Evolutionary conservation across 768 basidiomycete species (phyloP), one percentile per base, ranked within the genome.

Genomic region (Mycena chlorophos): DNA sequence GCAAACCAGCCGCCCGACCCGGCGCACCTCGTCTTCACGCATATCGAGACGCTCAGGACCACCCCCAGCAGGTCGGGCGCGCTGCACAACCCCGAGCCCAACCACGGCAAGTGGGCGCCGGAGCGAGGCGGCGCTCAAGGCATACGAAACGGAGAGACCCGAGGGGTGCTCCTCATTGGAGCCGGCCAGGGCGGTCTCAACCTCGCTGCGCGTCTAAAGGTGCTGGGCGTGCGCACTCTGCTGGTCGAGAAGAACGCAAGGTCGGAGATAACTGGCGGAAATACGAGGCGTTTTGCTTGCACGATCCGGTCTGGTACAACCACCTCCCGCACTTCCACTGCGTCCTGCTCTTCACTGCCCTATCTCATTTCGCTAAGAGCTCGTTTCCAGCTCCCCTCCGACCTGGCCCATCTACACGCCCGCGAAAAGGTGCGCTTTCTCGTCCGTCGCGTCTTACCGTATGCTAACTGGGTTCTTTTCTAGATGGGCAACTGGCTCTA

Each of bases 181-280:
- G 79, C 71, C 14, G 78, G 82, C 3, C 84, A 85, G 50, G 73
- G 76, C 45, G 86, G 86, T 2, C 63, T 85, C 30, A 80, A 78
- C 10, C 61, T 82, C 20, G 83, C 83, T 0, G 86, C 84, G 19
- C 73, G 84, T 38, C 75, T 88, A 52, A 81, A 83, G 64, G 70
- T 70, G 4, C 69, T 86, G 6, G 81, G 73, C 34, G 67, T 85
- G 13, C 63, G 71, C 13, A 69, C 73, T 6, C 71, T 88, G 6
- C 69, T 91, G 14, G 73, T 91, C 45, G 90, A 93, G 66, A 83
- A 78, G 67, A 78, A 84, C 49, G 55, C 65, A 70, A 79, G 19
- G 76, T 88, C 23, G 87, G 88, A 0, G 80, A 88, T 63, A 80
- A 79, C 49, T 88, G 86, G 87, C 72, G 86, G 54, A 73, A 78